A percentile compares a stretch with the other conserved stretches of the same genome.
phyloP scores from a whole-genome alignment of 192 early-diverging fungal species.

The Fimicolochytrium jonesii region DNA sequence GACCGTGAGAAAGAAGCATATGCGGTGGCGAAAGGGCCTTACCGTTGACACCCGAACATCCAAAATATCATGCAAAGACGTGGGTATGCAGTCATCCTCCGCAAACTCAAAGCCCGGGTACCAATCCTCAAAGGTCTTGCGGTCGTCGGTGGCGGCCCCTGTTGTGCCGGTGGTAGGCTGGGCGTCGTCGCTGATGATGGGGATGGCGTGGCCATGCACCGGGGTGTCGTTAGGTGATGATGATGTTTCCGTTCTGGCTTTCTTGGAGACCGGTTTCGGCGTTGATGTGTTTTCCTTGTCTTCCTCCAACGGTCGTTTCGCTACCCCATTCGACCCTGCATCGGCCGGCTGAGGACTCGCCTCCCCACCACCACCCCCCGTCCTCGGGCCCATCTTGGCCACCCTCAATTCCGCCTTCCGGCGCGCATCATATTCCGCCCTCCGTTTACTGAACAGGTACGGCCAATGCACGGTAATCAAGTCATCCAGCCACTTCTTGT shows the following conservation, averaged over 20 bases:
- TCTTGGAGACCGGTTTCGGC: no score
- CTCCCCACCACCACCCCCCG: no score
- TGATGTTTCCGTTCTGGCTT: no score
- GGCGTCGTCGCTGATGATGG: no score
- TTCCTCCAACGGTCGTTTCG: not conserved
- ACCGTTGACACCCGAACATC: slow-evolving; percentile 38
- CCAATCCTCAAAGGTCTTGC: no score
- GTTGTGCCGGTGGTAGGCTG: no score
- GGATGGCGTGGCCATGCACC: no score
- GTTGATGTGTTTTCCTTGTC: not conserved
- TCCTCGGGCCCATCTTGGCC: not conserved
- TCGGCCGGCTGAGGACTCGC: no score
- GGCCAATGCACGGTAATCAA: slow-evolving; percentile 79
- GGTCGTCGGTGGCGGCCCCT: no score
- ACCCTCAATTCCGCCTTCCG: not conserved
- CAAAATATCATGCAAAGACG: slow-evolving; percentile 32
- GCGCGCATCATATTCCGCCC: not conserved
- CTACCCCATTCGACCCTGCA: no score
- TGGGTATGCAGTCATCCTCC: slow-evolving; percentile 27
- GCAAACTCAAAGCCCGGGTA: not conserved
- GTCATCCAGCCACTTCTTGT: slow-evolving; percentile 69
- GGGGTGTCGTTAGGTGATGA: no score
- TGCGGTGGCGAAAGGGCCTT: not conserved
- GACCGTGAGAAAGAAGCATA: no score
- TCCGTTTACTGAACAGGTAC: slow-evolving; percentile 66